Evolutionary conservation across 2,329 filamentous ascomycete species (phyloP), one percentile per base, ranked within the genome.

Genomic region (Cercospora sp.): DNA sequence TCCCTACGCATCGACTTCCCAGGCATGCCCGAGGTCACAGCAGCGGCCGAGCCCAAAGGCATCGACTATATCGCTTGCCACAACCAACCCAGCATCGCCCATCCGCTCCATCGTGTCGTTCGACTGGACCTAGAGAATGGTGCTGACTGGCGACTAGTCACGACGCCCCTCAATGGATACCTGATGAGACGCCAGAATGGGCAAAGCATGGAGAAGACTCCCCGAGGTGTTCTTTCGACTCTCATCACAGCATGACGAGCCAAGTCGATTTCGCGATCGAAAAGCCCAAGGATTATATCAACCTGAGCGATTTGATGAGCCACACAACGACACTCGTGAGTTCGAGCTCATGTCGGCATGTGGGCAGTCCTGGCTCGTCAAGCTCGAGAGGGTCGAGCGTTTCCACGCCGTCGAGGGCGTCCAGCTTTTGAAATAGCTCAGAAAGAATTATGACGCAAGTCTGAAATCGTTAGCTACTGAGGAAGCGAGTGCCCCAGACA

Each of bases 141-240:
- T 58, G 45, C 66, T 68, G 66, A 68, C 63, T 28, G 58, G 37
- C 26, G 45, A 24, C 10, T 61, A 69, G 67, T 37, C 67, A 69
- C 43, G 67, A 69, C 49, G 61, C 61, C 9, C 69, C 66, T 7
- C 66, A 65, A 63, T 70, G 69, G 66, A 28, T 61, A 5, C 63
- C 67, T n/a, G 63, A 66, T 40, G 60, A 68, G 37, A 68, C 66
- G 28, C 66, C 66, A 32, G 66, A 66, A 26, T 68, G 68, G 62
- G 68, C 68, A 18, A 30, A 43, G 28, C 34, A 49, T 18, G 69
- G 66, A n/a, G 68, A 70, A 30, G 66, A 68, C 45, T 68, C 69
- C 9, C 69, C 69, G 12, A 37, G 69, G 18, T 70, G 63, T 34
- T 66, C 63, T 49, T 64, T 69, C 26, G 69, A 70, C 40, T 69